Base-by-base conservation (phyloP, 2,329 filamentous ascomycete genomes). In the Claviceps spartinae region DNA sequence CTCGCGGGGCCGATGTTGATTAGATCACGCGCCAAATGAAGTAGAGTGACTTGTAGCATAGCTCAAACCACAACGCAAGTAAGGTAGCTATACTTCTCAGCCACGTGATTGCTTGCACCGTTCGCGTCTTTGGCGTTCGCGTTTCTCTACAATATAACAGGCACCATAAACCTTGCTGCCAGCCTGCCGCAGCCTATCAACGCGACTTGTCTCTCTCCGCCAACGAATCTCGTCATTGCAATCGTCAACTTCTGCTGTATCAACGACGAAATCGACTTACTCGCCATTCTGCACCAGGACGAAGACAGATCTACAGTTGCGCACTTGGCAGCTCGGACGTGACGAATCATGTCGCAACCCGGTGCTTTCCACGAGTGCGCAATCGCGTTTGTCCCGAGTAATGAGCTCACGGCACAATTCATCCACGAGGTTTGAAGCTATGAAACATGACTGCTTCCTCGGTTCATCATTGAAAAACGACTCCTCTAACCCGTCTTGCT, bases 321-420 rank as follows among this genome's bases (percentile, higher is more conserved):
- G 30, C 30, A 34, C 24, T 7, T 22, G 37, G 22, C 36, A 37
- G 26, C 30, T 48, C 16, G 22, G 16, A 44, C 30, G 38, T 22
- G 46, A 9, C 38, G 16, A 34, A 56, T 54, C 48, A 72, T 68
- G 65, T 59, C 56, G 45, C 59, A 59, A n/a, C 53, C 59, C 37
- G 56, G 61, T 51, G 56, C 72, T 52, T 74, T 75, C 57, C 54
- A 62, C 55, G 67, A 72, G 54, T 74, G 72, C 63, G 57, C 61
- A 8, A 63, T 75, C 55, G 70, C 70, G 38, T 75, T 75, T 57
- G 71, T 75, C 40, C 66, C 71, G 1, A 72, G 71, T 59, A 64
- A 60, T 40, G 56, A 60, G 16, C 62, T 75, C 18, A 61, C 69
- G 9, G 64, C 68, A 1, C 72, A 66, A 48, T 56, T 67, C 4